Evolutionary conservation across 2,329 filamentous ascomycete genomes (phyloP).

Genomic region (Alternaria novae-zelandiae): DNA sequence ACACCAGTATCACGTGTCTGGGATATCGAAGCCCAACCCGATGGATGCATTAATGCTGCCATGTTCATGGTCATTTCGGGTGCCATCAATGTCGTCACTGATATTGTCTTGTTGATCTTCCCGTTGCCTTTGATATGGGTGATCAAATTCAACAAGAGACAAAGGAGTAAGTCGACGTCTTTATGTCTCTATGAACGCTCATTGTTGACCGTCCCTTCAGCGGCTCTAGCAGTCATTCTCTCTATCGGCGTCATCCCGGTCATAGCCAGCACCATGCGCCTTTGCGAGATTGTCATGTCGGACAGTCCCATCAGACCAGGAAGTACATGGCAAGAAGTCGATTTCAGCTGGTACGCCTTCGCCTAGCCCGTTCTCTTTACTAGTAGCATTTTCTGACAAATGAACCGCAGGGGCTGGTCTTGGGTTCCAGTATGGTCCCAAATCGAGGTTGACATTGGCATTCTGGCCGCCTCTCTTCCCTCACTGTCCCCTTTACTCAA

Average conservation of each 20-base stretch:
- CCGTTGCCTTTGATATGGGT: slow-evolving; percentile 32
- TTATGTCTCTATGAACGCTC: too few species aligned
- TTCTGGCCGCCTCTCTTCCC: slow-evolving; percentile 36
- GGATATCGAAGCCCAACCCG: slow-evolving; percentile 21
- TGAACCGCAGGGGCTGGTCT: slow-evolving; percentile 23
- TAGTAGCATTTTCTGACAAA: slow-evolving; percentile 7
- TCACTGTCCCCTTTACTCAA: slow-evolving; percentile 33
- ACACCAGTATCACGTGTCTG: slow-evolving; percentile 26
- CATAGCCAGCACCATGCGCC: slow-evolving; percentile 34
- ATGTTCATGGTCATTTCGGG: slow-evolving; percentile 30
- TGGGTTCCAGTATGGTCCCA: slow-evolving; percentile 42
- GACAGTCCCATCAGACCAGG: slow-evolving; percentile 13
- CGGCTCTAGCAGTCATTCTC: slow-evolving; percentile 33
- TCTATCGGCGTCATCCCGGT: slow-evolving; percentile 37
- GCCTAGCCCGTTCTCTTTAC: too few species aligned
- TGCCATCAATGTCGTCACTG: slow-evolving; percentile 33
- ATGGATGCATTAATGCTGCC: slow-evolving; percentile 26
- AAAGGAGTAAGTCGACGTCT: slow-evolving; percentile 25
- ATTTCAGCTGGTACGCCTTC: slow-evolving; percentile 27
- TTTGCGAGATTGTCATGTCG: slow-evolving; percentile 33
- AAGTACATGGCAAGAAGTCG: slow-evolving; percentile 22
- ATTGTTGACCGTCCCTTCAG: slow-evolving; percentile 9
- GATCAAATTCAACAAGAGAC: slow-evolving; percentile 33
- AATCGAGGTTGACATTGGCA: slow-evolving; percentile 39
- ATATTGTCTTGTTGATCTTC: slow-evolving; percentile 30